phyloP scores from a whole-genome alignment of 192 early-diverging fungal species.

The Allomyces macrogynus region DNA sequence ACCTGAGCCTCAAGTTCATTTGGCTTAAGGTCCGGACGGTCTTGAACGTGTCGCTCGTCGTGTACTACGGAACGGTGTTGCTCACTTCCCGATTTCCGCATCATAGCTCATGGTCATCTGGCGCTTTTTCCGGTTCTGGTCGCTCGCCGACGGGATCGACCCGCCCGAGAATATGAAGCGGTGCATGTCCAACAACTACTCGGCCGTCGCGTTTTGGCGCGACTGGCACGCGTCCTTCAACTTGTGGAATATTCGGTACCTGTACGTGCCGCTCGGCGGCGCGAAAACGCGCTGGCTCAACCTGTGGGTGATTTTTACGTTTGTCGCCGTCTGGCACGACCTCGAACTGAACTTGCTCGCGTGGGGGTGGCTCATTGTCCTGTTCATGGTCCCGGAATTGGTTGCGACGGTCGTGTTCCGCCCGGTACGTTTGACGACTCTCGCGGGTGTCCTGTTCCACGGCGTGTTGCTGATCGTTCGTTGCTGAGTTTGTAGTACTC shows the following conservation, averaged over 20 bases:
- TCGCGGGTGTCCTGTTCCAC: background rate
- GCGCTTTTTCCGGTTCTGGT: constrained; percentile 95
- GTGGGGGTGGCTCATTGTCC: constrained; percentile 77
- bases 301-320: constrained; percentile 75
- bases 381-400: constrained; percentile 73
- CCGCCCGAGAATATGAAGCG: constrained; percentile 87
- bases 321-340: constrained; percentile 97
- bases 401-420: constrained; percentile 35
- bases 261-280: constrained; percentile 88
- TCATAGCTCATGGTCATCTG: constrained; percentile 72
- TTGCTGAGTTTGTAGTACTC: constrained; percentile 21
- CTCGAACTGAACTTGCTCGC: constrained; percentile 59
- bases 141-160: constrained; percentile 71
- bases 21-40: constrained; percentile 74
- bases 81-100: background rate
- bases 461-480: constrained; percentile 4
- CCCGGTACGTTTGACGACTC: background rate
- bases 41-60: no score
- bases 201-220: constrained; percentile 79
- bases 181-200: constrained; percentile 94
- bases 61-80: background rate
- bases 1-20: constrained; percentile 71
- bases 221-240: constrained; percentile 92
- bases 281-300: constrained; percentile 43
- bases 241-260: constrained; percentile 66